Evolutionary conservation across 768 basidiomycete genomes (phyloP), one percentile per base, ranked within the genome.

Genomic region (Trametes coccinea): DNA sequence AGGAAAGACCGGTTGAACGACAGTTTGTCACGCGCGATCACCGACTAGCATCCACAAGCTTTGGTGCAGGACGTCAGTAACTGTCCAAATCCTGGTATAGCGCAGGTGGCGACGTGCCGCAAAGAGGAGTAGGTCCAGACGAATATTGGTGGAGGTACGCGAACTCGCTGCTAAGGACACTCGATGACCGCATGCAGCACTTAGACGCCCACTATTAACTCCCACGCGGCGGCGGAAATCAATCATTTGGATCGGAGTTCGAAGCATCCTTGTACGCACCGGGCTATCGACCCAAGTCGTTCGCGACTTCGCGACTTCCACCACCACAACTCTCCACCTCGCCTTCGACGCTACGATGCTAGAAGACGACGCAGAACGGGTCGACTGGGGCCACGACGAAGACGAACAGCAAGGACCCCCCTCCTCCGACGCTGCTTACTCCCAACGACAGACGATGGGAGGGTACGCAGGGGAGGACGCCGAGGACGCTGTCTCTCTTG

Each of bases 401-500:
- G 80, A 82, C 50, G 77, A 76, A 53, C 59, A 54, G 65, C 70
- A 66, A 67, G 59, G 43, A 60, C 17, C 37, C 11, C 10, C 40
- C 33, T 61, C 56, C 33, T 57, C 60, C 9, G 54, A 60, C 53
- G 9, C 64, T 41, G 47, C 56, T 10, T 60, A 64, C 51, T 48
- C 56, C 31, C 59, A 61, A 61, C 57, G 58, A 49, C 29, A 56
- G 34, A 46, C 62, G 34, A 56, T 33, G n/a, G 49, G 47, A 57
- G 67, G 54, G 67, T 40, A 67, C 41, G 60, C 56, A 62, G 64
- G 30, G 62, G 79, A 81, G 62, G 80, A 81, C 65, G 78, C 77
- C 53, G 84, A 85, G 67, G 83, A 86, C 66, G 81, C 86, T 56
- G 84, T 91, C 66, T 90, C 89, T 50, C 79, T 90, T 31, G 89